Base-by-base conservation (phyloP, 2,329 filamentous ascomycete genomes). In the Trichoderma harzianum region DNA sequence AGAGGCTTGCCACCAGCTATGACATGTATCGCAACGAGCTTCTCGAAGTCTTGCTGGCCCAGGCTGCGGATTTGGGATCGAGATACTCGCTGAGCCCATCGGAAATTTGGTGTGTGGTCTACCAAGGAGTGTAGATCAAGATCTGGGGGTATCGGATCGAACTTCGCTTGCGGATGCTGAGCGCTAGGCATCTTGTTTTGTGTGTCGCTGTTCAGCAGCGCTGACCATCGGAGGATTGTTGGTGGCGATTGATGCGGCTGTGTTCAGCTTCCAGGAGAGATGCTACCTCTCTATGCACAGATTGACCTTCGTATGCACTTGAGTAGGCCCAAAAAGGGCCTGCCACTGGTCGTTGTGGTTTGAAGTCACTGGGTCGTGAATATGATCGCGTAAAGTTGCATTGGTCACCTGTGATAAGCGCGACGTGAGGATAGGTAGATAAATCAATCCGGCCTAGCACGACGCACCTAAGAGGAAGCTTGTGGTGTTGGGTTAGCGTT, bases 111-210 rank as follows among this genome's bases (percentile, higher is more conserved):
- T 0, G 92, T 93, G 10, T 87, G 87, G 71, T 96, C 91, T 18
- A 98, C 93, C 1, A 98, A 85, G 1, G 84, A 83, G 51, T 89
- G 84, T 18, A 98, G 85, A 78, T 98, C 92, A 71, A 98, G 89
- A 78, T 95, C 90, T 0, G 95, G 95, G 0, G 94, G 89, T 61
- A 98, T 93, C 1, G 95, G 95, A 80, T 97, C 94, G 81, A 98
- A 98, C 66, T 94, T 93, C 18, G 94, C 94, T 78, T 94, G 91
- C 1, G 93, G 93, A 77, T 95, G 90, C 72, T 91, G 85, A 16
- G 92, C 87, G 18, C 86, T 84, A 69, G 93, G 92, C 94, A 97
- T 97, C 32, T 78, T 87, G 77, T 53, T 36, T 34, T n/a, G 39
- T 28, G 66, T 53, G 34, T 26, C 24, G 16, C 12, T 16, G 65